These are phyloP conservation scores for Starmerella riodocensis DNA, from an alignment of 805 yeast species.

Conservation along the genomic window DNA sequence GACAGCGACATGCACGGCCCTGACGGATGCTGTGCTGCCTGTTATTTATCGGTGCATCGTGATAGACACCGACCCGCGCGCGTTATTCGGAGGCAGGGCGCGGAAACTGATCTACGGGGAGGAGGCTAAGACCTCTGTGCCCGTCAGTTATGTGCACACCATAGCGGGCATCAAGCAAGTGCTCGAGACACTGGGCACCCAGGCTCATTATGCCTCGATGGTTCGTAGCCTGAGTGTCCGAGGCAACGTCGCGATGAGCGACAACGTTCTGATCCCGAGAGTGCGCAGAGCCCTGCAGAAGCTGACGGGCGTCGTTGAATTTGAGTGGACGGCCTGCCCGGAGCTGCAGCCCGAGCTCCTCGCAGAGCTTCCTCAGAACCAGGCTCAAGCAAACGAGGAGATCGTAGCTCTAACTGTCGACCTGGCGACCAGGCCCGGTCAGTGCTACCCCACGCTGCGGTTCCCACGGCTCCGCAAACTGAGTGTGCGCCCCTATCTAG, in stretches of 20 bases:
- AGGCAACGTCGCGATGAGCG: slow-evolving; percentile 23
- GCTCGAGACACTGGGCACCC: slow-evolving; percentile 19
- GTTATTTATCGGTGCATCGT: slow-evolving; percentile 25
- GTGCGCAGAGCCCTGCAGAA: slow-evolving; percentile 18
- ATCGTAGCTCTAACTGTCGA: slow-evolving; percentile 16
- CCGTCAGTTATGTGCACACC: slow-evolving; percentile 24
- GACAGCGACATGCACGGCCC: slow-evolving; percentile 21
- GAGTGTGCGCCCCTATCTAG: slow-evolving; percentile 22
- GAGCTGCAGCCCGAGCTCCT: slow-evolving; percentile 24
- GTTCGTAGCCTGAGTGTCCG: slow-evolving; percentile 19
- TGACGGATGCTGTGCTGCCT: slow-evolving; percentile 19
- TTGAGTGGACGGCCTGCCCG: slow-evolving; percentile 28
- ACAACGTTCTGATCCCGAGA: slow-evolving; percentile 18
- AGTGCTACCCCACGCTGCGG: slow-evolving; percentile 12
- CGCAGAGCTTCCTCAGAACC: slow-evolving; percentile 14
- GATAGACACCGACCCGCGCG: slow-evolving; percentile 25
- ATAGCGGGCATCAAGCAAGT: slow-evolving; percentile 26
- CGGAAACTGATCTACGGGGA: not conserved
- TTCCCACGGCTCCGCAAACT: slow-evolving; percentile 18
- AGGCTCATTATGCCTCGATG: slow-evolving; percentile 10
- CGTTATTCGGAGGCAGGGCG: slow-evolving; percentile 17
- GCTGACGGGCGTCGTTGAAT: slow-evolving; percentile 17
- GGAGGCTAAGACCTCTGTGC: not conserved
- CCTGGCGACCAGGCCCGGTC: slow-evolving; percentile 18
- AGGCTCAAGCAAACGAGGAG: not conserved